Evolutionary conservation across 441 rosid genomes (phyloP).

Genomic region (Populus hybrid): DNA sequence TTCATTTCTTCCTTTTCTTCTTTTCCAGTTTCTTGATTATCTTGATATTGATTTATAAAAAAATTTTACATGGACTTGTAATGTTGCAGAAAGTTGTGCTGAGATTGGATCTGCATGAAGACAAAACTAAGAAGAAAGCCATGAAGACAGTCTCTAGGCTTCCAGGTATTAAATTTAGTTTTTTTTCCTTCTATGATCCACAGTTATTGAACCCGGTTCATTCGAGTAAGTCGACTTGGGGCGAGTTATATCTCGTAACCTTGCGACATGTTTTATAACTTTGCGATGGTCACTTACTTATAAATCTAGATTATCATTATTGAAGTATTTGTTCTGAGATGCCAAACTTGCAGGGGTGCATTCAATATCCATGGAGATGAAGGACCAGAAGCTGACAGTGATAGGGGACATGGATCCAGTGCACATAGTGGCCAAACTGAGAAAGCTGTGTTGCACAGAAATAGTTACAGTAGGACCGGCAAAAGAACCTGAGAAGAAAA

Average conservation of each 20-base stretch:
- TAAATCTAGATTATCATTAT: no score
- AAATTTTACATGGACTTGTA: not conserved
- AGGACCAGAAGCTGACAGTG: slow-evolving; percentile 47
- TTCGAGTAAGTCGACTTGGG: no score
- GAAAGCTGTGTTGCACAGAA: no score
- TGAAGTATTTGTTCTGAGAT: not conserved
- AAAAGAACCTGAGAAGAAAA: not conserved
- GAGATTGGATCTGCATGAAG: slow-evolving; percentile 34
- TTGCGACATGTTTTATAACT: no score
- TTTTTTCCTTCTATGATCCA: not conserved
- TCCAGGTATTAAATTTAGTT: slow-evolving; percentile 22
- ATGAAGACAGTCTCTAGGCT: slow-evolving; percentile 37
- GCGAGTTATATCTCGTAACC: no score
- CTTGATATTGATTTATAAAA: no score
- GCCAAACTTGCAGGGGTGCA: slow-evolving; percentile 28
- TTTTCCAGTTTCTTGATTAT: not conserved
- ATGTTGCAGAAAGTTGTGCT: slow-evolving; percentile 32
- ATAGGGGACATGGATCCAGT: slow-evolving; percentile 39
- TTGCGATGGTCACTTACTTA: not conserved
- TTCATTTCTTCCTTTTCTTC: not conserved
- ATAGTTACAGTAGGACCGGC: no score
- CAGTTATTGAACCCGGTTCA: no score
- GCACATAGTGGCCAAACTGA: no score
- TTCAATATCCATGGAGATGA: slow-evolving; percentile 40
- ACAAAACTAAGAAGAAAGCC: slow-evolving; percentile 41